These are phyloP conservation scores for Rhodomyrtus tomentosa DNA, from an alignment of 345 rosid genomes.

Conservation along the genomic window DNA sequence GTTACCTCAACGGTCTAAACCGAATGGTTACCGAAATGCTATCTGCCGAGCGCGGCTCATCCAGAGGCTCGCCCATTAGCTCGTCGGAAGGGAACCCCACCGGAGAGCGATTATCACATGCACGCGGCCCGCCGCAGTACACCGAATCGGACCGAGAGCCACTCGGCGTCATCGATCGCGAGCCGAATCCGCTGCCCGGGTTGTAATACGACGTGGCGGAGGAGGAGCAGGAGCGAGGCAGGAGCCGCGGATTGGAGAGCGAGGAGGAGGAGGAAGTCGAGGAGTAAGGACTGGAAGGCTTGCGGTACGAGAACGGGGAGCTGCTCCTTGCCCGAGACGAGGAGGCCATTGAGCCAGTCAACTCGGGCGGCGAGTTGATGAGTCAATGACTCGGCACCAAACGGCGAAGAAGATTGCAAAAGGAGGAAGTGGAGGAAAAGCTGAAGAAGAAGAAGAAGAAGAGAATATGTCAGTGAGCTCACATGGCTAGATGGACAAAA, in stretches of 20 bases:
- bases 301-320: slow-evolving; percentile 71
- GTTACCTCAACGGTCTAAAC: slow-evolving; percentile 89
- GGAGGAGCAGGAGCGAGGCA: slow-evolving; percentile 73
- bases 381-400: slow-evolving; percentile 21
- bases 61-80: slow-evolving; percentile 55
- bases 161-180: slow-evolving; percentile 80
- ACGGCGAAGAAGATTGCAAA: slow-evolving; percentile 2
- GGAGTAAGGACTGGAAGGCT: slow-evolving; percentile 71
- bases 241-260: slow-evolving; percentile 34
- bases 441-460: slow-evolving; percentile 5
- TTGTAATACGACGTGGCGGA: slow-evolving; percentile 46
- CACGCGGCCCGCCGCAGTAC: slow-evolving; percentile 16
- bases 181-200: slow-evolving; percentile 32
- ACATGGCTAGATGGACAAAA: slow-evolving; percentile 63
- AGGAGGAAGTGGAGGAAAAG: not conserved
- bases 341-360: slow-evolving; percentile 51
- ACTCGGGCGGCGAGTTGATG: slow-evolving; percentile 1
- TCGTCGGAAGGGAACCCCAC: slow-evolving; percentile 58
- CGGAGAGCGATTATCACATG: slow-evolving; percentile 30
- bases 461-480: slow-evolving; percentile 69
- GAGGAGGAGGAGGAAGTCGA: slow-evolving; percentile 77
- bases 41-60: slow-evolving; percentile 54
- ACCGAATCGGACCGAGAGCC: slow-evolving; percentile 55
- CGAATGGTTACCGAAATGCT: slow-evolving; percentile 97
- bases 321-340: slow-evolving; percentile 82